Percentiles rank a stretch among this genome's conserved stretches.
phyloP scores from a whole-genome alignment of 78 protist genomes.

The Cavenderia fasciculata region DNA sequence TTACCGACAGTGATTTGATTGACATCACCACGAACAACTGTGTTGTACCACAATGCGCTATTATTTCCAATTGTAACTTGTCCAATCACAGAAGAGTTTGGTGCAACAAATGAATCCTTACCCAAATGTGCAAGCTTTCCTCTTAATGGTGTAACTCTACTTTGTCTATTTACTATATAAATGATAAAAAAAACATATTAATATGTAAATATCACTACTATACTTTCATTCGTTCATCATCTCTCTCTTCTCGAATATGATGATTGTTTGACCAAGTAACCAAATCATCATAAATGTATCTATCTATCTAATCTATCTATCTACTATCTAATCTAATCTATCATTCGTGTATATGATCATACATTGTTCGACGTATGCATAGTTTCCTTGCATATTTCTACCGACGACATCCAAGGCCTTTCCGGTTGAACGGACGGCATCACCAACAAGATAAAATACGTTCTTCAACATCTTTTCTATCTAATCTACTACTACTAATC shows the following conservation, averaged over 20 bases:
- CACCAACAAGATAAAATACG: constrained; percentile 12
- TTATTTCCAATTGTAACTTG: constrained; percentile 54
- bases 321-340: too few species aligned
- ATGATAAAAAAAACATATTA: too few species aligned
- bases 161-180: constrained; percentile 64
- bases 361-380: constrained; percentile 64
- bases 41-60: constrained; percentile 50
- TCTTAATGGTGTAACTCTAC: constrained; percentile 23
- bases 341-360: background rate
- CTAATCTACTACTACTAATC: too few species aligned
- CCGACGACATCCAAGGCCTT: constrained; percentile 31
- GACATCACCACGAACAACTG: constrained; percentile 67
- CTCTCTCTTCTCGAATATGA: too few species aligned
- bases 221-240: too few species aligned
- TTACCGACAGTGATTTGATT: constrained; percentile 49
- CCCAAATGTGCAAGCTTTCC: constrained; percentile 27
- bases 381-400: constrained; percentile 56
- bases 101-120: constrained; percentile 48
- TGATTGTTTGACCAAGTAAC: too few species aligned
- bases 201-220: too few species aligned
- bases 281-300: too few species aligned
- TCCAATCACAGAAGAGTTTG: constrained; percentile 68
- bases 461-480: constrained; percentile 20
- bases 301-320: too few species aligned
- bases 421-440: constrained; percentile 22